Evolutionary conservation across 2,329 filamentous ascomycete genomes (phyloP).

Genomic region (Diaporthe aspalathi): DNA sequence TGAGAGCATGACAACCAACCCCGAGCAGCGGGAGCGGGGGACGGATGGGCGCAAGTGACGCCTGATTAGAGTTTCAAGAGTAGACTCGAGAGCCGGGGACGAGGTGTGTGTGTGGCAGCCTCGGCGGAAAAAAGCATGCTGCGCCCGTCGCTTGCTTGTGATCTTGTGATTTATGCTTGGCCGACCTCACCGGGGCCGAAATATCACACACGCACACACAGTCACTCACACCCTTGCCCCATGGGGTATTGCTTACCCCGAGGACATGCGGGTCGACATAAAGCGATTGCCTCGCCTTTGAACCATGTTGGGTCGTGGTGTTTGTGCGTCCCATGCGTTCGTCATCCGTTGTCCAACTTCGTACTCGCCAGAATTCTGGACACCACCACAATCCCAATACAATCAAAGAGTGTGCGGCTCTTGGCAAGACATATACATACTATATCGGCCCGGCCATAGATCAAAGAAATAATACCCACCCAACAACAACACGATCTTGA

Average conservation of each 20-base stretch:
- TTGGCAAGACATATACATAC: background rate
- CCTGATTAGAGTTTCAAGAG: conserved; percentile 25
- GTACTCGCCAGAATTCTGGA: background rate
- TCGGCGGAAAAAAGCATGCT: conserved; percentile 19
- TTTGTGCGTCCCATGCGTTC: conserved; percentile 4
- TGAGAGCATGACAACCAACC: background rate
- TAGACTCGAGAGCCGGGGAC: conserved; percentile 7
- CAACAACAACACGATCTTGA: background rate
- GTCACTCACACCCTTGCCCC: background rate
- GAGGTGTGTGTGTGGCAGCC: conserved; percentile 7
- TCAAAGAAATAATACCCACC: background rate
- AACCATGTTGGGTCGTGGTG: background rate
- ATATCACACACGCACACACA: no score
- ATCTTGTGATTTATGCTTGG: conserved; percentile 25
- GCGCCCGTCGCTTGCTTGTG: conserved; percentile 23
- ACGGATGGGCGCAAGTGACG: conserved; percentile 5
- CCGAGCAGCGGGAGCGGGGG: background rate
- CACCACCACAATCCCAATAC: background rate
- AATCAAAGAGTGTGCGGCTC: background rate
- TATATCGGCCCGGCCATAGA: background rate
- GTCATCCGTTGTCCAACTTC: conserved; percentile 5
- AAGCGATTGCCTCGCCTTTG: conserved; percentile 18
- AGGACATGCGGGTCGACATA: conserved; percentile 8
- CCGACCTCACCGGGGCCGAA: conserved; percentile 22
- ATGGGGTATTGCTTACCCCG: conserved; percentile 18